Conservation (phyloP, 805 yeast species). For the Candida michaelii region DNA sequence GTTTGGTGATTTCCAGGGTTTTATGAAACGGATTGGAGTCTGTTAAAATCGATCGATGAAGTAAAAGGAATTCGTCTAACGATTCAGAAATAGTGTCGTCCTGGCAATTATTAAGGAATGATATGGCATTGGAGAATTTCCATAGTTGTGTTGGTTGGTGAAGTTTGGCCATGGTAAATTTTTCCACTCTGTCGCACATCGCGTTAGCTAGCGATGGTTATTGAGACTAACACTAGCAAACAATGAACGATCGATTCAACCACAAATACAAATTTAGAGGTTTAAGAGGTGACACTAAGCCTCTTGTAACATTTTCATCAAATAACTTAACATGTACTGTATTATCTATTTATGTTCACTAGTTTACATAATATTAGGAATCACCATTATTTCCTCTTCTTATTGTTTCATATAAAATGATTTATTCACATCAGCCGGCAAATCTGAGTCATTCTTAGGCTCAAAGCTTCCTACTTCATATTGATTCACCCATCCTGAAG, state of each 20-base stretch:
- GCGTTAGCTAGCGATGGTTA: no score
- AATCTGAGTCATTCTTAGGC: not conserved
- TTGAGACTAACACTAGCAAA: no score
- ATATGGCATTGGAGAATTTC: conserved; percentile 41
- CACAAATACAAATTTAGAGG: no score
- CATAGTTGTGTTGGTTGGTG: conserved; percentile 36
- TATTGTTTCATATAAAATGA: not conserved
- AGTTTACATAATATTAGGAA: no score
- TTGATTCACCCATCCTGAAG: conserved; percentile 26
- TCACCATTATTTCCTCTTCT: not conserved
- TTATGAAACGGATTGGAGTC: conserved; percentile 31
- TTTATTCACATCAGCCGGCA: conserved; percentile 11
- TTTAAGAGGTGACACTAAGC: no score
- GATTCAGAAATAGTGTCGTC: conserved; percentile 35
- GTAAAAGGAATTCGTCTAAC: conserved; percentile 39
- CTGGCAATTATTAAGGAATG: conserved; percentile 28
- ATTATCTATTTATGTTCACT: no score
- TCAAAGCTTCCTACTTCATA: conserved; percentile 11
- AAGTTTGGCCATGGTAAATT: conserved; percentile 10
- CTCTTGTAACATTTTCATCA: no score
- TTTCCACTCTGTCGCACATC: not conserved
- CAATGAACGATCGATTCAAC: no score
- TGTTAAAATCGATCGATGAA: conserved; percentile 29
- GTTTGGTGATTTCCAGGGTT: conserved; percentile 1
- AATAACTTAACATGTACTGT: no score